A percentile compares a stretch with the other conserved stretches of the same genome.
Conservation (phyloP, 306 rosid genomes). For the Prinsepia uniflora region DNA sequence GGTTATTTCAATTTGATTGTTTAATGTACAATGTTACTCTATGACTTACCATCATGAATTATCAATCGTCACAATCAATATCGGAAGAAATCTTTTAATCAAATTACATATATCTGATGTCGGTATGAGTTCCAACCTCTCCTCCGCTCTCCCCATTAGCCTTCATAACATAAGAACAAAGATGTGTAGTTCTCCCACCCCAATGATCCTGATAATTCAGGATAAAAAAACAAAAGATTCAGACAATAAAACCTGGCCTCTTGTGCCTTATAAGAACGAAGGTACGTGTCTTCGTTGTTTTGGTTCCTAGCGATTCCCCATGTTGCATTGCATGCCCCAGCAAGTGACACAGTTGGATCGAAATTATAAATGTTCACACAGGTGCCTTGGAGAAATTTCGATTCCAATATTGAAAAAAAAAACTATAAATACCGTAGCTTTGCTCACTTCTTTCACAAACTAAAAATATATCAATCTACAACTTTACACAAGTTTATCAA, state of each 20-base stretch:
- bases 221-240: background rate
- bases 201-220: too few relatives aligned
- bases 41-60: too few relatives aligned
- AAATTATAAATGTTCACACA: constrained; percentile 12
- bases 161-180: too few relatives aligned
- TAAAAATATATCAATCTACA: background rate
- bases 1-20: too few relatives aligned
- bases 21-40: too few relatives aligned
- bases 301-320: background rate
- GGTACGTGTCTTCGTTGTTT: background rate
- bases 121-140: too few relatives aligned
- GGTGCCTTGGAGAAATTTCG: background rate
- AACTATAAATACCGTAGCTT: constrained; percentile 16
- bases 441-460: background rate
- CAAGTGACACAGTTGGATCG: constrained; percentile 7
- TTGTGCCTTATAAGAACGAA: background rate
- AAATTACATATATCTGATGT: too few relatives aligned
- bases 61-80: too few relatives aligned
- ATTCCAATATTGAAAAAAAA: background rate
- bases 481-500: background rate
- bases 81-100: too few relatives aligned
- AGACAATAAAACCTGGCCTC: background rate
- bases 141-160: too few relatives aligned
- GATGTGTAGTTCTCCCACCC: background rate
- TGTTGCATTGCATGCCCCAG: constrained; percentile 8